Evolutionary conservation across 805 yeast genomes (phyloP), one percentile per base, ranked within the genome.

Genomic region (Schwanniomyces vanrijiae): DNA sequence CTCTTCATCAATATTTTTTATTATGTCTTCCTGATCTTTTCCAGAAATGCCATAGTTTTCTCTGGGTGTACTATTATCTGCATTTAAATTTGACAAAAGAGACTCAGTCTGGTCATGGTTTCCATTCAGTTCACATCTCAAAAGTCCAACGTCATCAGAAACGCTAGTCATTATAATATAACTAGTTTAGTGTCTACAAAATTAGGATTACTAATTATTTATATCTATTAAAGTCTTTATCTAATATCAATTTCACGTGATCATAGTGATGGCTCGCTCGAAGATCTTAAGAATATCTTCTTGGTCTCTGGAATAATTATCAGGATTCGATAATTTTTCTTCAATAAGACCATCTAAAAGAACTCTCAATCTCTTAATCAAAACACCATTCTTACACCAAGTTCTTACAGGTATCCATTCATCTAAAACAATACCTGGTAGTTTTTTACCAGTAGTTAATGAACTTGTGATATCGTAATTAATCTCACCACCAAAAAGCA

Each of bases 371-470:
- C 85, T 81, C 48, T 88, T 86, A 25, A 91, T 77, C 40, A 92
- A 68, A 2, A 92, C 96, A 1, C 91, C 98, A 57, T 91, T 89
- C 54, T 94, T 88, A 53, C 96, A 86, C 97, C 97, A 92, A 0
- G 97, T 89, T 51, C 88, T 76, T 10, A 92, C 76, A 0, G 97
- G 95, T 28, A 89, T 66, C 97, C 98, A 91, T n/a, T 77, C 77
- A 55, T 89, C 96, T 46, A 92, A 69, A 7, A 90, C 82, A 29
- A 94, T 80, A 19, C 97, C 97, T 0, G 96, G 95, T 0, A 90
- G 79, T 4, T 83, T 76, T 35, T 70, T 75, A 1, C 78, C 77
- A 5, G 64, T 59, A 1, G 78, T 69, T 0, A 75, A 62, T 26
- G 64, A 51, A 6, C 66, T 59, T 9, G 71, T 61, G 42, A 83